A percentile compares a stretch with the other conserved stretches of the same genome.
Evolutionary conservation across 768 basidiomycete genomes (phyloP).

Genomic region (Xerocomellus chrysenteron): DNA sequence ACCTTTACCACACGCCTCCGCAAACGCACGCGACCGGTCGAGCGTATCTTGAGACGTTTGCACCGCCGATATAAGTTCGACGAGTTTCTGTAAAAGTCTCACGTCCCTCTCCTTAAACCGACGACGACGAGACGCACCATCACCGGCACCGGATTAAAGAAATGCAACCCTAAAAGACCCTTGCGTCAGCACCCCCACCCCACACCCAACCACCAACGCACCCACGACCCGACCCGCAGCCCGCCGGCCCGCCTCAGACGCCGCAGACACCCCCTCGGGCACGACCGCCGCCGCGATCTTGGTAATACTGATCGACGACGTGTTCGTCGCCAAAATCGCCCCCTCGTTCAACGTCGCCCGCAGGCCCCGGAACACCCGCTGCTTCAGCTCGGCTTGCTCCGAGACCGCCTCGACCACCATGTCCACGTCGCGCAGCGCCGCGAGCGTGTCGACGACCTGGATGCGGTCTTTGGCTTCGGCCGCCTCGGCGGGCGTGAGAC

Average conservation of each 20-base stretch:
- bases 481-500: constrained; percentile 64
- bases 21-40: constrained; percentile 75
- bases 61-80: constrained; percentile 91
- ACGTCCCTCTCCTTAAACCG: not conserved
- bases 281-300: constrained; percentile 86
- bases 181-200: not conserved
- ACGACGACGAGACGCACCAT: constrained; percentile 57
- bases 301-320: constrained; percentile 91
- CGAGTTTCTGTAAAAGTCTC: constrained; percentile 62
- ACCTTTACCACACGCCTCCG: constrained; percentile 90
- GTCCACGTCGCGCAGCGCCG: constrained; percentile 74
- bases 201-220: constrained; percentile 30
- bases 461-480: constrained; percentile 72
- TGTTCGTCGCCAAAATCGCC: constrained; percentile 88
- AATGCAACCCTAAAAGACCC: constrained; percentile 66
- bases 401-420: constrained; percentile 95
- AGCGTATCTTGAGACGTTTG: constrained; percentile 83
- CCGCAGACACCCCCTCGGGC: constrained; percentile 51
- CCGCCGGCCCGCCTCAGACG: constrained; percentile 61
- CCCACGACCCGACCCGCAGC: constrained; percentile 80
- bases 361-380: constrained; percentile 69
- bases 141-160: constrained; percentile 96
- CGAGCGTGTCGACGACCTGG: constrained; percentile 56
- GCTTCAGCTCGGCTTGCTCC: constrained; percentile 78
- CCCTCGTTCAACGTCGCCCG: constrained; percentile 64